Percentiles rank a stretch among this genome's conserved stretches.
phyloP scores from a whole-genome alignment of 2,329 filamentous ascomycete species.

The Fusarium decemcellulare region DNA sequence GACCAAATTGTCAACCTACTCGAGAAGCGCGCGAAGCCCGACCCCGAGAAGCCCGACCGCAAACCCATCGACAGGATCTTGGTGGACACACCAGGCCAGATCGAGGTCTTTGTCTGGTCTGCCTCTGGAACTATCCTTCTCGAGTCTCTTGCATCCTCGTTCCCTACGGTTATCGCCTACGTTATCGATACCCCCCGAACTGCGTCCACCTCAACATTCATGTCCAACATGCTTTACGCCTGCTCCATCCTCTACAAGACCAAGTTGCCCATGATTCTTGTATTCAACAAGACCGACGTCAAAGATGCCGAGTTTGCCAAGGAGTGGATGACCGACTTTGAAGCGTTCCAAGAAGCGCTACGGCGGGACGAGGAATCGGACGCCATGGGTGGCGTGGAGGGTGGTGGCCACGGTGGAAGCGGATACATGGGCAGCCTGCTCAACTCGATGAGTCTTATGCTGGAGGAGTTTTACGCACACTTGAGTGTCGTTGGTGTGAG shows the following conservation, averaged over 20 bases:
- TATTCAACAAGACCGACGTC: slow-evolving; percentile 99
- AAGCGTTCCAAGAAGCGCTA: slow-evolving; percentile 91
- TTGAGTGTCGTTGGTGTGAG: slow-evolving; percentile 94
- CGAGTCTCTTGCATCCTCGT: slow-evolving; percentile 91
- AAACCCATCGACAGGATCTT: slow-evolving; percentile 85
- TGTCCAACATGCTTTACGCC: slow-evolving; percentile 99
- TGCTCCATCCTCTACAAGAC: slow-evolving; percentile 99
- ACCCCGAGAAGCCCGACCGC: slow-evolving; percentile 70
- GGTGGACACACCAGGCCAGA: slow-evolving; percentile 96
- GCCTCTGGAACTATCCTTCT: slow-evolving; percentile 95
- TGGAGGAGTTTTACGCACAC: slow-evolving; percentile 98
- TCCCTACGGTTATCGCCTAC: slow-evolving; percentile 97
- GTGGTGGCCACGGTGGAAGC: slow-evolving; percentile 78
- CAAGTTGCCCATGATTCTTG: slow-evolving; percentile 97
- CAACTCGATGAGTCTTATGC: slow-evolving; percentile 97
- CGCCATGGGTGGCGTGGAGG: slow-evolving; percentile 81
- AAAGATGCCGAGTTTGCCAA: slow-evolving; percentile 92
- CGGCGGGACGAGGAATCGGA: slow-evolving; percentile 84
- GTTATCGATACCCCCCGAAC: slow-evolving; percentile 97
- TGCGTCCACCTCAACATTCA: slow-evolving; percentile 94
- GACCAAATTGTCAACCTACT: slow-evolving; percentile 92
- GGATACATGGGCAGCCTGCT: slow-evolving; percentile 97
- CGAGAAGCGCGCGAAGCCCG: slow-evolving; percentile 85
- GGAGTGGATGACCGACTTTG: slow-evolving; percentile 99
- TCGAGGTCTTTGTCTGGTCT: slow-evolving; percentile 99